Evolutionary conservation across 169 alveolate species (phyloP), one percentile per base, ranked within the genome.

Genomic region (Blepharisma undulans): DNA sequence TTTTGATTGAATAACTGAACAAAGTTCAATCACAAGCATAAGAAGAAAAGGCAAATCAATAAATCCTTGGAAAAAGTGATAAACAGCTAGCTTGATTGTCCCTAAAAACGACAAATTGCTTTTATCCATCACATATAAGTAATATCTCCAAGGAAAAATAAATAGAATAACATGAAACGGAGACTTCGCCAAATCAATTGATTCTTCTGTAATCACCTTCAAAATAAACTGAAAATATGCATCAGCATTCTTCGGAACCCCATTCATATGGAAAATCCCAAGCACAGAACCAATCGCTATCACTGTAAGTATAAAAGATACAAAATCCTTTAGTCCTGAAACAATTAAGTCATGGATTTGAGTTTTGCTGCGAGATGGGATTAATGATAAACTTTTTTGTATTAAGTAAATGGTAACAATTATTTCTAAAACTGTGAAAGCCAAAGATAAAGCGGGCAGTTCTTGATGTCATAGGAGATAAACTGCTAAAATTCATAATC

Each of bases 231-330:
- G 36, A 25, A 82, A 22, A 60, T 82, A 82, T 21, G 22, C 77
- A 48, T 82, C 89, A 25, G 89, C 76, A 30, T 18, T 60, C 34
- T 36, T 82, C 60, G 78, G 89, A 4, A 60, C 34, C 12, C 80
- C 80, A 34, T 22, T 48, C 30, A 82, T 21, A 21, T 59, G 32
- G 34, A 74, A 22, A 34, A 82, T 60, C 60, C 89, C 89, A 22
- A 82, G 33, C 27, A 82, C 36, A 6, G 61, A 22, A 22, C 8
- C 2, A 4, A 60, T 14, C 8, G 60, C 48, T 8, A 82, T 12
- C 18, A 60, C 7, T 32, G 89, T 48, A 14, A 48, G 27, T 0
- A 59, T 1, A 21, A 82, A 10, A 8, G 61, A 22, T 7, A 16
- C 7, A 14, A 59, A 36, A n/a, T 82, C 89, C 12, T 60, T 36